Conservation (phyloP, 2,329 filamentous ascomycete species). For the Phialophora chinensis region DNA sequence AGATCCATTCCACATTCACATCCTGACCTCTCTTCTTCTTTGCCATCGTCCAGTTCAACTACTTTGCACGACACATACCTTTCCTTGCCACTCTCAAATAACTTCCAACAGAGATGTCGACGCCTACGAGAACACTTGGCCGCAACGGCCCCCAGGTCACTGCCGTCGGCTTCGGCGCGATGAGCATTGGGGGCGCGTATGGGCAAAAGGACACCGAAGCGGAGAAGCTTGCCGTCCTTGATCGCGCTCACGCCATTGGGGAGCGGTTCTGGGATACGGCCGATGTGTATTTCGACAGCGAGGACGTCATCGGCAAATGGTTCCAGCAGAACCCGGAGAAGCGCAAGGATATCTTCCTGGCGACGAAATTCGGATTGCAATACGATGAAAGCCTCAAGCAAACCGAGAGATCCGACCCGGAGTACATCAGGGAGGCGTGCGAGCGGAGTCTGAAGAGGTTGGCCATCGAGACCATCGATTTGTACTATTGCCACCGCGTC, state of each 20-base stretch:
- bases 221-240: conserved; percentile 41
- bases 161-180: neutral
- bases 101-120: neutral
- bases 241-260: conserved; percentile 40
- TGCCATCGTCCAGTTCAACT: neutral
- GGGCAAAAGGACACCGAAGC: conserved; percentile 3
- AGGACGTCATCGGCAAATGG: conserved; percentile 43
- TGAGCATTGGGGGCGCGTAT: conserved; percentile 8
- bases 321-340: conserved; percentile 31
- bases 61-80: neutral
- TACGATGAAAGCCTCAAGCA: conserved; percentile 31
- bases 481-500: conserved; percentile 54
- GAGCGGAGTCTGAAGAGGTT: conserved; percentile 46
- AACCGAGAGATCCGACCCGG: conserved; percentile 42
- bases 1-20: neutral
- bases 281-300: conserved; percentile 43
- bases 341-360: conserved; percentile 33
- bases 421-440: conserved; percentile 47
- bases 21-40: neutral
- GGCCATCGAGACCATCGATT: conserved; percentile 48
- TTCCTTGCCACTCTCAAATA: neutral
- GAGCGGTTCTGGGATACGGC: conserved; percentile 44
- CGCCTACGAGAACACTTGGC: conserved; percentile 2
- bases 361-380: conserved; percentile 30
- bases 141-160: conserved; percentile 12